Evolutionary conservation across 495 filamentous ascomycete genomes (phyloP).

Genomic region (Podospora comata): DNA sequence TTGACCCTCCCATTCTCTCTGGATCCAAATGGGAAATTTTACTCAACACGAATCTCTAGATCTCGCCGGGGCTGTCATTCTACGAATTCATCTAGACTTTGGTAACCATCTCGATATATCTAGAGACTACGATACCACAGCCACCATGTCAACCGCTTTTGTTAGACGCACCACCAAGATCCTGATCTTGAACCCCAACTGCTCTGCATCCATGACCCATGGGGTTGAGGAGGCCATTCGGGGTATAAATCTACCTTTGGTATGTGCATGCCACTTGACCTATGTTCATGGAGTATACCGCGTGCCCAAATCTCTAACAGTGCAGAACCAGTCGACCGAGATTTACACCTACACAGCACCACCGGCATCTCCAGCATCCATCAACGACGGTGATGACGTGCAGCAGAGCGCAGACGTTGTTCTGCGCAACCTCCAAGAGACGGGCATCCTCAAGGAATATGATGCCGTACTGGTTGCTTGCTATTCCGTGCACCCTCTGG

Average conservation of each 20-base stretch:
- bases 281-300: constrained; percentile 21
- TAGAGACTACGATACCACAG: neutral
- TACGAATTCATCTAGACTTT: constrained; percentile 6
- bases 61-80: neutral
- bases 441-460: constrained; percentile 47
- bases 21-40: neutral
- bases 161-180: constrained; percentile 47
- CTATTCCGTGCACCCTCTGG: constrained; percentile 83
- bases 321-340: constrained; percentile 45
- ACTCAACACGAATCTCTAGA: neutral
- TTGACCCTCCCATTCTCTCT: neutral
- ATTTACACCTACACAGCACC: constrained; percentile 54
- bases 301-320: constrained; percentile 46
- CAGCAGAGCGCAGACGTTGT: constrained; percentile 51
- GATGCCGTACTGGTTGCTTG: constrained; percentile 84
- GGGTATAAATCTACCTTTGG: constrained; percentile 47
- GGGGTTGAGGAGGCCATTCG: constrained; percentile 64
- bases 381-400: constrained; percentile 62
- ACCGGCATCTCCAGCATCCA: constrained; percentile 52
- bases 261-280: constrained; percentile 21
- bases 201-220: constrained; percentile 75
- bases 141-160: constrained; percentile 32
- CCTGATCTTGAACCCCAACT: constrained; percentile 90
- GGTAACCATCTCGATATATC: neutral
- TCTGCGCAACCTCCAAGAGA: constrained; percentile 45